Percentiles rank a stretch among this genome's conserved stretches.
Conservation (phyloP, 2,329 filamentous ascomycete species). For the Ophiostoma triangulosporum region DNA sequence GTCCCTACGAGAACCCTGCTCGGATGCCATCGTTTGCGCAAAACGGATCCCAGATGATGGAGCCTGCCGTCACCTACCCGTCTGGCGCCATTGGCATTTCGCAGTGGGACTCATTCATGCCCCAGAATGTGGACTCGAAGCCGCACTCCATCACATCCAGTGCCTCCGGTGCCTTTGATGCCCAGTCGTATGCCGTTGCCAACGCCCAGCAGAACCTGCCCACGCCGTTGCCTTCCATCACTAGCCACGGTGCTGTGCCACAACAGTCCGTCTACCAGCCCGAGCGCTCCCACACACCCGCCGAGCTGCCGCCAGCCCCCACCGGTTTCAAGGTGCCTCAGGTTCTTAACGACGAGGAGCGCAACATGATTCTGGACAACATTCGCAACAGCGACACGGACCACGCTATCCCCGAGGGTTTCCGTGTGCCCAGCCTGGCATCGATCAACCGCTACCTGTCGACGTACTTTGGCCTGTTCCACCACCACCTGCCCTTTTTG, state of each 20-base stretch:
- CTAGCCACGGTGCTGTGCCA: slow-evolving; percentile 49
- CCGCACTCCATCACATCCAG: slow-evolving; percentile 59
- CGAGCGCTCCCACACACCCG: slow-evolving; percentile 53
- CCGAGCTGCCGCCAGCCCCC: slow-evolving; percentile 57
- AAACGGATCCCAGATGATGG: slow-evolving; percentile 57
- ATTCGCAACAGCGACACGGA: slow-evolving; percentile 72
- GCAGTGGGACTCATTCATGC: slow-evolving; percentile 83
- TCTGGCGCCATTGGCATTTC: slow-evolving; percentile 69
- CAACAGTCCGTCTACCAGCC: slow-evolving; percentile 61
- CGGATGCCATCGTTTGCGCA: slow-evolving; percentile 57
- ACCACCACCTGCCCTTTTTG: slow-evolving; percentile 90
- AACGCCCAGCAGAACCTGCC: slow-evolving; percentile 43
- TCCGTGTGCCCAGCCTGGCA: slow-evolving; percentile 68
- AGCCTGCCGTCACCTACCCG: slow-evolving; percentile 63
- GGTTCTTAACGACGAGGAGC: slow-evolving; percentile 71
- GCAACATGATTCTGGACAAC: slow-evolving; percentile 72
- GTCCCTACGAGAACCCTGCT: slow-evolving; percentile 41
- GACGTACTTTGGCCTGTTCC: slow-evolving; percentile 94
- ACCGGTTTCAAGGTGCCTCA: slow-evolving; percentile 62
- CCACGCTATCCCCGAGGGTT: slow-evolving; percentile 71
- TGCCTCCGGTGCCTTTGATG: slow-evolving; percentile 52
- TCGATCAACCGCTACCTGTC: slow-evolving; percentile 85
- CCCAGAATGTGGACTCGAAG: slow-evolving; percentile 59
- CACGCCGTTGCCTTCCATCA: slow-evolving; percentile 53
- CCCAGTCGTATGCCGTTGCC: slow-evolving; percentile 47